These are phyloP conservation scores for Pyricularia pennisetigena DNA, from an alignment of 2,329 filamentous ascomycete species.

Conservation along the genomic window DNA sequence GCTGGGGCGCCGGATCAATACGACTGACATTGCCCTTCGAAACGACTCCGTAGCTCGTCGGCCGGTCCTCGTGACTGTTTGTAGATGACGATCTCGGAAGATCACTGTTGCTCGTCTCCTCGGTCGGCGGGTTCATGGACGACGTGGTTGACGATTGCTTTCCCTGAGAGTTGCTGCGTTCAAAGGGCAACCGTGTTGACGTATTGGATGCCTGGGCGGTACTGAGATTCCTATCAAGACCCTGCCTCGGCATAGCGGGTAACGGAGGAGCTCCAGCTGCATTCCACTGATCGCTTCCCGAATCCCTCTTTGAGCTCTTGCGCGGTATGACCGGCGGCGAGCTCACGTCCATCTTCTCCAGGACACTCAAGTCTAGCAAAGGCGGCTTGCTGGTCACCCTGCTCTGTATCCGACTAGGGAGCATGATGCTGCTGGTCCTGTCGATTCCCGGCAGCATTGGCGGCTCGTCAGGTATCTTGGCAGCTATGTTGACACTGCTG, in stretches of 20 bases:
- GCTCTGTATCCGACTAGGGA: conserved; percentile 55
- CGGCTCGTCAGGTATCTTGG: conserved; percentile 35
- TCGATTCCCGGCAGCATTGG: conserved; percentile 52
- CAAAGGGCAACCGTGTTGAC: conserved; percentile 42
- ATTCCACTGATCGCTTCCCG: conserved; percentile 18
- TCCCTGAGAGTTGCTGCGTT: conserved; percentile 39
- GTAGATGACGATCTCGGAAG: conserved; percentile 17
- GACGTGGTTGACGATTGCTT: conserved; percentile 40
- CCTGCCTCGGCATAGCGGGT: not conserved
- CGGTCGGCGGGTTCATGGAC: conserved; percentile 35
- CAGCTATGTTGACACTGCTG: conserved; percentile 29
- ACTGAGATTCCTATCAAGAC: not conserved
- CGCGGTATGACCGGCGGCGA: conserved; percentile 50
- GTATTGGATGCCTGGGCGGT: conserved; percentile 9
- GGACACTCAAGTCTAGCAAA: conserved; percentile 9
- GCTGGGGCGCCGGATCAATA: conserved; percentile 39
- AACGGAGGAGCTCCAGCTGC: not conserved
- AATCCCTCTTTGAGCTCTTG: conserved; percentile 61
- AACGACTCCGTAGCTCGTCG: conserved; percentile 46
- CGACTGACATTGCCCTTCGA: conserved; percentile 46
- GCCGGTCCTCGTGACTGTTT: conserved; percentile 31
- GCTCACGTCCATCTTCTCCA: conserved; percentile 16
- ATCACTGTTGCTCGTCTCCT: conserved; percentile 33
- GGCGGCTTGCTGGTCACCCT: not conserved
- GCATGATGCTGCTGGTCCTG: conserved; percentile 46